Conservation (phyloP, 495 filamentous ascomycete species). For the Thermochaetoides thermophila region DNA sequence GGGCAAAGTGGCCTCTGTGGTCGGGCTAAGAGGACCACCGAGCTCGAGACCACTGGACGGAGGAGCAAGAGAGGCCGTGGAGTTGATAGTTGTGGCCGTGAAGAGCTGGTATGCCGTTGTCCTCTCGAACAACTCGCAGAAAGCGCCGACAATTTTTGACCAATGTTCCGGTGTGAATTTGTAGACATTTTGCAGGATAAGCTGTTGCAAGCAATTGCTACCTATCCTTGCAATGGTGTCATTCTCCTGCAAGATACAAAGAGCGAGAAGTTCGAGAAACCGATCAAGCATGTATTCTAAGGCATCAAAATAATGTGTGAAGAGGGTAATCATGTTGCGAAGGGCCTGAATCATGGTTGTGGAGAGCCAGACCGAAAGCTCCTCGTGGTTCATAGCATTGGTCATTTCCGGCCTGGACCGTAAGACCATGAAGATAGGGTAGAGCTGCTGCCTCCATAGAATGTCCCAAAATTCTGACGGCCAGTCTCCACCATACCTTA, state of each 20-base stretch:
- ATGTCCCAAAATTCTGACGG: constrained; percentile 96
- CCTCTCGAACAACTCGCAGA: constrained; percentile 85
- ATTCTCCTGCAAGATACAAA: constrained; percentile 98
- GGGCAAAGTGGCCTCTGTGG: constrained; percentile 20
- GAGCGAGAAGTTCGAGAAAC: constrained; percentile 79
- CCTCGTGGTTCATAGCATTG: constrained; percentile 84
- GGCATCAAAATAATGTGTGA: constrained; percentile 94
- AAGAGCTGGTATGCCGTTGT: constrained; percentile 93
- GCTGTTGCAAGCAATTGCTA: constrained; percentile 90
- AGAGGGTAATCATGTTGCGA: constrained; percentile 94
- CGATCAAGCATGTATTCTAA: constrained; percentile 94
- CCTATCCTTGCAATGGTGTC: constrained; percentile 96
- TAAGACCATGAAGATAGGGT: constrained; percentile 95
- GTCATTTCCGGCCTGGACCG: constrained; percentile 92
- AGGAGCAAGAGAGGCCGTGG: constrained; percentile 28
- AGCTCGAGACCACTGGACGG: constrained; percentile 31
- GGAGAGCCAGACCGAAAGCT: constrained; percentile 95
- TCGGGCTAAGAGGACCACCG: constrained; percentile 25
- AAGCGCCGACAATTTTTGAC: constrained; percentile 84
- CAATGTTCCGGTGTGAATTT: constrained; percentile 83
- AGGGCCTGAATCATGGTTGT: constrained; percentile 99
- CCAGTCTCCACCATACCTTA: constrained; percentile 81
- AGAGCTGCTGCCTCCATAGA: constrained; percentile 89
- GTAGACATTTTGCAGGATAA: constrained; percentile 87
- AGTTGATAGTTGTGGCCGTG: constrained; percentile 57